Base-by-base conservation (phyloP, 768 basidiomycete genomes). In the Pholiota microspora region DNA sequence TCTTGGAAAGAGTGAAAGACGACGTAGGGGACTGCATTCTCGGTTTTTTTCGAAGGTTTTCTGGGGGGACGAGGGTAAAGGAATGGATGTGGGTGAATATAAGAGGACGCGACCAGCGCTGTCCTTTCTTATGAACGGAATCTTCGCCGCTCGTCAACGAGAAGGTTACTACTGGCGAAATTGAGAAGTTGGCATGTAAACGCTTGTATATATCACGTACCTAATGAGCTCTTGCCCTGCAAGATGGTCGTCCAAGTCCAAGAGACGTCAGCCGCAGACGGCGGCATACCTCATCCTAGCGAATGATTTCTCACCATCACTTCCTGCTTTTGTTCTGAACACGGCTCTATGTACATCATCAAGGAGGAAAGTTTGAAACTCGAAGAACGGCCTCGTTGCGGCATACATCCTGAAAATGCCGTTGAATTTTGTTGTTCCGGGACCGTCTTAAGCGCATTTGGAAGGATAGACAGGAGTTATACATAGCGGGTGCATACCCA, bases 41-140 rank as follows among this genome's bases (percentile, higher is more conserved):
- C 23, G 18, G 23, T 55, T 38, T 53, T 51, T 44, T 45, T 16
- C 12, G 29, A 6, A 16, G n/a, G 23, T n/a, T 57, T 55, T 59
- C 44, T 1, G 4, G 28, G n/a, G n/a, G n/a, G 36, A 16, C 40
- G 40, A 42, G 23, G 35, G 21, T 23, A 10, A 18, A 42, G n/a
- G 16, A 42, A 21, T 18, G 40, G 18, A 16, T 21, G 4, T 7
- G 12, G 40, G 16, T 42, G n/a, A 24, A 18, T 28, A 31, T 48
- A 34, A 40, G 49, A 51, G 49, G 51, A 45, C 18, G 50, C 57
- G 60, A 55, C 60, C 60, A 54, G 60, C 60, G 57, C 55, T 58
- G 31, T 53, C 51, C 42, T 24, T 53, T 53, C 25, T 44, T 45
- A 16, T 42, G 7, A 21, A 18, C 23, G 40, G 40, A 21, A 21